Conservation (phyloP, 768 basidiomycete genomes). For the Lactarius trivialis region DNA sequence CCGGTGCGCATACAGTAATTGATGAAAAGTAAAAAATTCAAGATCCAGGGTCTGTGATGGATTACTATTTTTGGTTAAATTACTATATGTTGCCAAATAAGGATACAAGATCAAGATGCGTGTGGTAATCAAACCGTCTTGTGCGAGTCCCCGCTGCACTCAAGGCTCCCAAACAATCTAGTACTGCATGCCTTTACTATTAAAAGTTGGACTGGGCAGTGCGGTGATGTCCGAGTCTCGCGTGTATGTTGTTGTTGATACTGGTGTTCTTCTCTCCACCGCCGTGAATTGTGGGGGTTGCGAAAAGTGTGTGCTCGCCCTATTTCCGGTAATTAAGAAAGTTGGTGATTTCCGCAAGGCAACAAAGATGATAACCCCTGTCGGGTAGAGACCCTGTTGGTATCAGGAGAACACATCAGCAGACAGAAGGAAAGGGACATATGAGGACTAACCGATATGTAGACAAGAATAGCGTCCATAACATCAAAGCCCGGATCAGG, state of each 20-base stretch:
- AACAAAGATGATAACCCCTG: constrained; percentile 12
- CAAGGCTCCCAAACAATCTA: not conserved
- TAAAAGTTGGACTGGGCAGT: not conserved
- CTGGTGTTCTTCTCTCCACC: constrained; percentile 2
- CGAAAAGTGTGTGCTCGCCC: not conserved
- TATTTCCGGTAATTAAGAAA: not conserved
- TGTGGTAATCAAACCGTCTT: not conserved
- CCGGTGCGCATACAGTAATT: no score
- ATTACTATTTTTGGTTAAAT: not conserved
- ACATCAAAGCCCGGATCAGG: constrained; percentile 11
- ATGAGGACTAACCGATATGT: constrained; percentile 5
- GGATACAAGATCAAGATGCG: not conserved
- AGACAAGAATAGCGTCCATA: constrained; percentile 9
- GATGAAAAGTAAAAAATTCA: no score
- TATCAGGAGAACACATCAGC: not conserved
- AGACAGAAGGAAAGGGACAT: not conserved
- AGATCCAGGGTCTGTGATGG: no score
- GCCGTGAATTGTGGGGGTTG: not conserved
- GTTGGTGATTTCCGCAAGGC: constrained; percentile 10
- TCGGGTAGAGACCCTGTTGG: constrained; percentile 12
- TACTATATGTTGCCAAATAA: not conserved
- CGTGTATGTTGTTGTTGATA: not conserved
- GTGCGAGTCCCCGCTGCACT: not conserved
- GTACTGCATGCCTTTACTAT: constrained; percentile 1
- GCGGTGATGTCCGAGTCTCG: not conserved